Evolutionary conservation across 345 rosid genomes (phyloP).

Genomic region (Psidium guajava): DNA sequence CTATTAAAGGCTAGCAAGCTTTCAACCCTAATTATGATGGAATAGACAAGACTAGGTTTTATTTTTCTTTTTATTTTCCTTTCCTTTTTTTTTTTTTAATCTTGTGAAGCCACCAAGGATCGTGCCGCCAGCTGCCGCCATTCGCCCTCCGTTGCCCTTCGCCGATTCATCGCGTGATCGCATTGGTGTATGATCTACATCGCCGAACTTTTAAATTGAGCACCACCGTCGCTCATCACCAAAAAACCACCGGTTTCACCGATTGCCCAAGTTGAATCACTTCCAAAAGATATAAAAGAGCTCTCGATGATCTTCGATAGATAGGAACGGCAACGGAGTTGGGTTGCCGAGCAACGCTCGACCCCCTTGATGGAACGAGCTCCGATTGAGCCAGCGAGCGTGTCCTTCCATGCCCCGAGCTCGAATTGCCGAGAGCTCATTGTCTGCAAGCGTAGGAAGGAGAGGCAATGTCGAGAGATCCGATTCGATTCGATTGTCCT

Average conservation of each 20-base stretch:
- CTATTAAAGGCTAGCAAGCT: too few relatives aligned
- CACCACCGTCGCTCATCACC: neutral
- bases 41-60: too few relatives aligned
- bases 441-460: neutral
- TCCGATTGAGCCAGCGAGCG: too few relatives aligned
- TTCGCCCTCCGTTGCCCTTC: too few relatives aligned
- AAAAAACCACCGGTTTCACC: neutral
- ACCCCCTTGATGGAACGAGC: neutral
- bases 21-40: too few relatives aligned
- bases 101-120: too few relatives aligned
- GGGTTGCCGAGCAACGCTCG: neutral
- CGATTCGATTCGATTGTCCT: neutral
- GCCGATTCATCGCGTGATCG: too few relatives aligned
- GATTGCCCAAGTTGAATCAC: neutral
- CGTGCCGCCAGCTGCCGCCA: too few relatives aligned
- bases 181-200: neutral
- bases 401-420: neutral
- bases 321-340: neutral
- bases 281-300: neutral
- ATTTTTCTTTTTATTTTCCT: too few relatives aligned
- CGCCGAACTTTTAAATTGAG: neutral
- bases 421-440: neutral
- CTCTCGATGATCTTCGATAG: neutral
- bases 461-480: neutral
- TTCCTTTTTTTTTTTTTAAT: too few relatives aligned